These are phyloP conservation scores for Suhomyces faveliae DNA, from an alignment of 805 yeast species.

Conservation along the genomic window DNA sequence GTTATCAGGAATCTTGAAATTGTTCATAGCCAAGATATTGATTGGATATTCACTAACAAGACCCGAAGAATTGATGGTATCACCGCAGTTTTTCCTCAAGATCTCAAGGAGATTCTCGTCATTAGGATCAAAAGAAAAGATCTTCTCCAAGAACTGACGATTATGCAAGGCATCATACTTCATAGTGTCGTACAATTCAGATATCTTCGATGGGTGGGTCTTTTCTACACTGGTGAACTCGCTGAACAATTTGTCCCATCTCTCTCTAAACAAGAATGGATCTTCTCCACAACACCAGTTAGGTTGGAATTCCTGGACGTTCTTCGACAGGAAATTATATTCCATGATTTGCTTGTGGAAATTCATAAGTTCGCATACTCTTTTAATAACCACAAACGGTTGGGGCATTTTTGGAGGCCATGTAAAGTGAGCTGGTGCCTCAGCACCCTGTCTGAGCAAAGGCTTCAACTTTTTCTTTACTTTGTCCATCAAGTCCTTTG, in stretches of 20 bases:
- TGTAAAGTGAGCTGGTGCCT: constrained; percentile 95
- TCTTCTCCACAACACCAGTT: constrained; percentile 98
- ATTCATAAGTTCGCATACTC: constrained; percentile 94
- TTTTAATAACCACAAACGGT: constrained; percentile 88
- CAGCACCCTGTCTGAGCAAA: constrained; percentile 88
- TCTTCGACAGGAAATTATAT: constrained; percentile 66
- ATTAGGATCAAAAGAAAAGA: constrained; percentile 64
- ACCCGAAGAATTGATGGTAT: constrained; percentile 47
- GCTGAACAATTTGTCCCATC: constrained; percentile 95
- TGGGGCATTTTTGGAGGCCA: constrained; percentile 99
- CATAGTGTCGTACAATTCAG: constrained; percentile 97
- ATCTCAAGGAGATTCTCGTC: constrained; percentile 34
- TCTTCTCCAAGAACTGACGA: constrained; percentile 78
- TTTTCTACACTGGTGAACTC: constrained; percentile 92
- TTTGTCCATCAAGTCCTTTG: constrained; percentile 95
- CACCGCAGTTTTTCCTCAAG: constrained; percentile 43
- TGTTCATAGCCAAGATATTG: constrained; percentile 71
- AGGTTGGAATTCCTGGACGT: constrained; percentile 66
- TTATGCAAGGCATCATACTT: constrained; percentile 97
- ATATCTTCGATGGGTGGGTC: constrained; percentile 95
- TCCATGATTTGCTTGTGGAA: constrained; percentile 84
- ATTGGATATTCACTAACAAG: constrained; percentile 72
- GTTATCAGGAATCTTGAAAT: constrained; percentile 59
- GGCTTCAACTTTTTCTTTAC: constrained; percentile 97
- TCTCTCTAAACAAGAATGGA: constrained; percentile 81